phyloP scores from a whole-genome alignment of 106 monocot genomes.

The Platanthera zijinensis region DNA sequence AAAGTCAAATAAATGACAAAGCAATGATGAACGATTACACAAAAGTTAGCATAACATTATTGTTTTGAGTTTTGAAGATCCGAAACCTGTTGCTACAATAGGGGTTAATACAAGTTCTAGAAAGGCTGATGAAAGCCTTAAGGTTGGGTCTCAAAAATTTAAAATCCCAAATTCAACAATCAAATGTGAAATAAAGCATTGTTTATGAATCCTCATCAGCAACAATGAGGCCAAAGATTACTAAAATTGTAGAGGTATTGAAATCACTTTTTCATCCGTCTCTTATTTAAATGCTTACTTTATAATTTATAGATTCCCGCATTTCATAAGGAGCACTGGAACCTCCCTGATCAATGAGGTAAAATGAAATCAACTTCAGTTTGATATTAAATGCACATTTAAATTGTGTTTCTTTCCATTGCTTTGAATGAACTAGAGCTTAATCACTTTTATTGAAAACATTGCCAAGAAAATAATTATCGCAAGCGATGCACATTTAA shows the following conservation, averaged over 20 bases:
- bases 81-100: slow-evolving; percentile 29
- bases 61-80: slow-evolving; percentile 24
- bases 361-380: too few relatives aligned
- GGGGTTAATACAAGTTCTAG: slow-evolving; percentile 40
- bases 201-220: slow-evolving; percentile 59
- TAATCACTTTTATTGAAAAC: too few relatives aligned
- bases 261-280: not conserved
- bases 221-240: slow-evolving; percentile 55
- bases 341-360: too few relatives aligned
- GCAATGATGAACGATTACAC: slow-evolving; percentile 40
- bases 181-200: slow-evolving; percentile 50
- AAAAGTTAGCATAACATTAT: slow-evolving; percentile 44
- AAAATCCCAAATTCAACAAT: slow-evolving; percentile 43
- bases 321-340: not conserved
- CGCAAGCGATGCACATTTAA: too few relatives aligned
- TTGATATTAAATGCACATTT: too few relatives aligned
- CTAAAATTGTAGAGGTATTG: slow-evolving; percentile 87
- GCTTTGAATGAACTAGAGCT: too few relatives aligned
- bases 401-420: too few relatives aligned
- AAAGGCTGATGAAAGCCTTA: slow-evolving; percentile 36
- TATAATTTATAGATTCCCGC: not conserved
- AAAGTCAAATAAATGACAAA: slow-evolving; percentile 35
- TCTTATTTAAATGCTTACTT: not conserved
- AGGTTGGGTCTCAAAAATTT: slow-evolving; percentile 44
- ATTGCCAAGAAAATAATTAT: too few relatives aligned